Evolutionary conservation across 2,329 filamentous ascomycete genomes (phyloP), one percentile per base, ranked within the genome.

Genomic region (Lachnellula subtilissima): DNA sequence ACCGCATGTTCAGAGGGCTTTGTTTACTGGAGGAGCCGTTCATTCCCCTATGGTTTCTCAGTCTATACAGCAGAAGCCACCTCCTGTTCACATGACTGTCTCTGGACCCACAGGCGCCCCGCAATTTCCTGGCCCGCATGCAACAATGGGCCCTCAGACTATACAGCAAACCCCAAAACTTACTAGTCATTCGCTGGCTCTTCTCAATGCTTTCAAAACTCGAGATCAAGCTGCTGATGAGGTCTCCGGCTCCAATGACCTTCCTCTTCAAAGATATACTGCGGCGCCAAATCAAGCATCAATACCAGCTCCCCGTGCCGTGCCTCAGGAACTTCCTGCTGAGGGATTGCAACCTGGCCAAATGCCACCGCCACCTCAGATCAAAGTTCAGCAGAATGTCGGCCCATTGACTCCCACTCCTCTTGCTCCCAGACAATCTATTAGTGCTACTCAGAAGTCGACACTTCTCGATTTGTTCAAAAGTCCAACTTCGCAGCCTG

Each of bases 1-100:
- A 28, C 81, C 79, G 6, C 79, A 82, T 48, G 78, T 82, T 1
- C 81, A 83, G 56, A 76, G 78, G 58, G 75, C 76, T 6, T 71
- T 81, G 54, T 77, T 82, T 45, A 75, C 76, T 70, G 25, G 72
- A 66, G 57, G 68, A 62, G 47, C 66, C 62, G 47, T 70, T 67
- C 48, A 69, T 61, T 54, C 61, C 52, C 65, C 61, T 54, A 64
- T 62, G 59, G 64, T 69, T 40, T 64, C 70, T 25, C 69, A 70
- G 43, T 62, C 70, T 48, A 51, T 63, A 37, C 64, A 67, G 42
- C 59, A 65, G 40, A 59, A 64, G 17, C 59, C 51, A 36, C 53
- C 28, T 32, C 52, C 32, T 23, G 17, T 22, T 52, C 54, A 45
- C 28, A 48, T 59, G 48, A 53, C 56, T 25, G 49, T 48, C 32